Evolutionary conservation across 148 eudicot genomes (phyloP).

Genomic region (Cornus controversa): DNA sequence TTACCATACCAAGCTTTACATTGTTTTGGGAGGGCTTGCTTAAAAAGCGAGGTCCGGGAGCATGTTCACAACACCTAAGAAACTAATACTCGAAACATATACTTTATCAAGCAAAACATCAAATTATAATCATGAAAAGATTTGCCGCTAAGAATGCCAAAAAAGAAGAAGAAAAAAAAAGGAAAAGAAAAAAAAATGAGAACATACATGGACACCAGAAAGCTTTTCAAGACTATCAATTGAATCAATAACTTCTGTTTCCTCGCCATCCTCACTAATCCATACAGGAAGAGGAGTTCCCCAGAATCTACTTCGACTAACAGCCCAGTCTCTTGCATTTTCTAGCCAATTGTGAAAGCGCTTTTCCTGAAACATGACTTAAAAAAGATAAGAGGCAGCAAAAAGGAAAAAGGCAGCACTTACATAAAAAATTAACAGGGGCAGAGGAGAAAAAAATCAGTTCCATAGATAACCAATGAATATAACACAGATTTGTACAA

Average conservation of each 20-base stretch:
- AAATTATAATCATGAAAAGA: neutral
- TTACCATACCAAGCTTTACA: no score
- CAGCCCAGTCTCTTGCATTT: constrained; percentile 99
- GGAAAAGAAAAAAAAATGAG: neutral
- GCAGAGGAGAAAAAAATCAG: neutral
- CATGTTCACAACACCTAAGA: neutral
- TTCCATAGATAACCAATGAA: neutral
- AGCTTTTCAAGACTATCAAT: constrained; percentile 71
- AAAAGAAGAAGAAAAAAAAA: neutral
- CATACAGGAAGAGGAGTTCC: constrained; percentile 97
- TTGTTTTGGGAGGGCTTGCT: no score
- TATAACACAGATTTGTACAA: neutral
- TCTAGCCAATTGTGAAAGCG: constrained; percentile 98
- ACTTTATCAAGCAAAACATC: neutral
- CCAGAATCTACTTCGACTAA: constrained; percentile 98
- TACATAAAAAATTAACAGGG: neutral
- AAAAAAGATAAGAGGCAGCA: neutral
- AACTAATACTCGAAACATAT: no score
- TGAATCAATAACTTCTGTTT: constrained; percentile 69
- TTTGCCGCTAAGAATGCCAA: neutral
- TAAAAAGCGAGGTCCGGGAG: neutral
- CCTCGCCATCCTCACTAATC: constrained; percentile 87
- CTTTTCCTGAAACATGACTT: constrained; percentile 56
- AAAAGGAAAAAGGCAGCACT: no score
- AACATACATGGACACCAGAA: constrained; percentile 76